Evolutionary conservation across 75 land plant species (phyloP), one percentile per base, ranked within the genome.

Genomic region (Sequoiadendron giganteum): DNA sequence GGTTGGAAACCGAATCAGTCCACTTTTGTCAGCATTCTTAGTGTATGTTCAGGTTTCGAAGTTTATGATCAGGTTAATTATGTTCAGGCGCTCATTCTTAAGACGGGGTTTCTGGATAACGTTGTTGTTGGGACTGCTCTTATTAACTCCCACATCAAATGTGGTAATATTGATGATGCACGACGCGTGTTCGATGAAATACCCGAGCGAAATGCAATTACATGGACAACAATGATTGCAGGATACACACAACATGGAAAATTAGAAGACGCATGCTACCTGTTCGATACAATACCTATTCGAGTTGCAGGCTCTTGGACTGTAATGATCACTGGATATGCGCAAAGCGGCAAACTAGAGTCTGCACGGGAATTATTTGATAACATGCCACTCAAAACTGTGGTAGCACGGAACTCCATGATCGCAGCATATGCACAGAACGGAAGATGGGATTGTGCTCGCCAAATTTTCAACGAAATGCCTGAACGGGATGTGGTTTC

Each of bases 341-440:
- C 79, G 91, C 38, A 86, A 13, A 82, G 85, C 16, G 73, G 61
- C 48, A 93, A 93, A 15, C 9, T 43, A 25, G 91, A 90, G 16
- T 90, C 90, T 30, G 93, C 94, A 30, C 55, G 54, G 25, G 36
- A 75, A 25, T 54, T 91, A 18, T 94, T 94, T 70, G 84, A 89
- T 48, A 42, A 65, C 42, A 90, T 91, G 91, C 87, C 84, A 6
- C n/a, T n/a, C 54, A 92, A 75, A 85, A 89, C 87, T 88, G 86
- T 92, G 11, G 92, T 93, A 61, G 88, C 94, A 39, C 94, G 94
- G 94, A 93, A 91, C 49, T 75, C 94, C 1, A 89, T 95, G 34
- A 90, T 95, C 39, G 72, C 89, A 5, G 96, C 45, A 45, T 82
- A 82, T 47, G 52, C 32, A 1, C 91, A 90, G 70, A 87, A 88